Evolutionary conservation across 352 stramenopile genomes (phyloP).

Genomic region (Pythium vanterpoolii): DNA sequence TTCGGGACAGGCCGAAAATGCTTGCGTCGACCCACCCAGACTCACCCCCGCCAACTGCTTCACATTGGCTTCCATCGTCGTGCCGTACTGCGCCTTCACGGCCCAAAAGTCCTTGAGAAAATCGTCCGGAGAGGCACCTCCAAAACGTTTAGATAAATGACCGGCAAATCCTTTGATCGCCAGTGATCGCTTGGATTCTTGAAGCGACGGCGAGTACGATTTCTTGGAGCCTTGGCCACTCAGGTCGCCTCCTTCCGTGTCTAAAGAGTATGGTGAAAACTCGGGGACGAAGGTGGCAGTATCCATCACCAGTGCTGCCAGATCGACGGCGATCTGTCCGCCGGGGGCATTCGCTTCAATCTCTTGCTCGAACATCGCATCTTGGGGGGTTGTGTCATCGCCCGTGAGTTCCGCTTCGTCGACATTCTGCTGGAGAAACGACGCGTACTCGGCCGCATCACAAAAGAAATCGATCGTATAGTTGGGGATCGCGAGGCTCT

Average conservation of each 20-base stretch:
- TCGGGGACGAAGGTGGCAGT: conserved; percentile 39
- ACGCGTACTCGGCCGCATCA: conserved; percentile 63
- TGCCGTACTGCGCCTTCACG: conserved; percentile 50
- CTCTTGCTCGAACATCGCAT: conserved; percentile 53
- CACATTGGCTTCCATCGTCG: neutral
- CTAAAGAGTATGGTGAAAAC: conserved; percentile 21
- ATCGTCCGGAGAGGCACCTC: conserved; percentile 50
- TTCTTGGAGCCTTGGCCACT: neutral
- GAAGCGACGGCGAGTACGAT: conserved; percentile 13
- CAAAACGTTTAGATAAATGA: conserved; percentile 51
- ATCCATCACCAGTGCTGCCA: conserved; percentile 52
- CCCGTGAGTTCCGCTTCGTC: conserved; percentile 41
- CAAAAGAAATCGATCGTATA: conserved; percentile 73
- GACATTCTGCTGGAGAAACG: conserved; percentile 71
- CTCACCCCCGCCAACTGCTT: neutral
- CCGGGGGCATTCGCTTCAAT: conserved; percentile 47
- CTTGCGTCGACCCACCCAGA: neutral
- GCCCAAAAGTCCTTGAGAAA: conserved; percentile 75
- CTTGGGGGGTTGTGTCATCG: conserved; percentile 19
- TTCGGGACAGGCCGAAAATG: conserved; percentile 19
- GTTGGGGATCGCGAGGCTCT: conserved; percentile 56
- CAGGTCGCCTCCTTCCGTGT: neutral
- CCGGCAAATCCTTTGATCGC: conserved; percentile 67
- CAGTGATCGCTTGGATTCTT: conserved; percentile 32
- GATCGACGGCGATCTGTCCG: conserved; percentile 45